Evolutionary conservation across 176 grass and related monocot genomes (phyloP).

Genomic region (Coix lacrymajobi): DNA sequence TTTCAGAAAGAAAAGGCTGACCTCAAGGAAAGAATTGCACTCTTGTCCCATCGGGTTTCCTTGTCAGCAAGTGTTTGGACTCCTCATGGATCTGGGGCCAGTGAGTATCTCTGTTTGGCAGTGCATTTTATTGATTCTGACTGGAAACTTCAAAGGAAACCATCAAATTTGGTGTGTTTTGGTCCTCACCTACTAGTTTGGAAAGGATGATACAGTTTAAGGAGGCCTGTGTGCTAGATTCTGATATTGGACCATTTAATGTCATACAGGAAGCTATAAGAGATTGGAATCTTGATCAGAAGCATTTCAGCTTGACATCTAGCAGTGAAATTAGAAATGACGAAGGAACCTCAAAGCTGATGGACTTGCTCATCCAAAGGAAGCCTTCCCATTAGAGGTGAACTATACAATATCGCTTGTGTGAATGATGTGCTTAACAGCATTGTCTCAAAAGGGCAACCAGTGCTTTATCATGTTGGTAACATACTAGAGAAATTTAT

Average conservation of each 20-base stretch:
- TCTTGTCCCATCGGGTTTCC: slow-evolving; percentile 33
- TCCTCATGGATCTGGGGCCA: slow-evolving; percentile 33
- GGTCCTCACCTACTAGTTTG: slow-evolving; percentile 27
- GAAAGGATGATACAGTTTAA: slow-evolving; percentile 47
- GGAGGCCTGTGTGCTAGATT: slow-evolving; percentile 34
- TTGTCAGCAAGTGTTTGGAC: slow-evolving; percentile 45
- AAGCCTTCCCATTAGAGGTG: slow-evolving; percentile 42
- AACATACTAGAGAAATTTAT: slow-evolving; percentile 41
- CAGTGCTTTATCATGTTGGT: slow-evolving; percentile 28
- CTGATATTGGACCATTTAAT: slow-evolving; percentile 34
- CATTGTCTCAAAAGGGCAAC: slow-evolving; percentile 35
- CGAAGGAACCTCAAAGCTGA: slow-evolving; percentile 20
- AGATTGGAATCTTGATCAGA: slow-evolving; percentile 55
- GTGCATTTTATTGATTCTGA: slow-evolving; percentile 40
- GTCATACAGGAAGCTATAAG: slow-evolving; percentile 50
- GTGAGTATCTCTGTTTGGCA: slow-evolving; percentile 44
- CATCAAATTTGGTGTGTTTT: slow-evolving; percentile 52
- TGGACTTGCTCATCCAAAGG: slow-evolving; percentile 28
- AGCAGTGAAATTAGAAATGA: slow-evolving; percentile 24
- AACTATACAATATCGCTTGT: slow-evolving; percentile 42
- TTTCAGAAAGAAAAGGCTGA: slow-evolving; percentile 54
- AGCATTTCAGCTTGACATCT: slow-evolving; percentile 42
- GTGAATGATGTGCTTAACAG: slow-evolving; percentile 35
- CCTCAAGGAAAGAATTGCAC: slow-evolving; percentile 47
- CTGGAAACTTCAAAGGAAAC: slow-evolving; percentile 54